Conservation (phyloP, 768 basidiomycete species). For the Rhodosporidiobolus odoratus region DNA sequence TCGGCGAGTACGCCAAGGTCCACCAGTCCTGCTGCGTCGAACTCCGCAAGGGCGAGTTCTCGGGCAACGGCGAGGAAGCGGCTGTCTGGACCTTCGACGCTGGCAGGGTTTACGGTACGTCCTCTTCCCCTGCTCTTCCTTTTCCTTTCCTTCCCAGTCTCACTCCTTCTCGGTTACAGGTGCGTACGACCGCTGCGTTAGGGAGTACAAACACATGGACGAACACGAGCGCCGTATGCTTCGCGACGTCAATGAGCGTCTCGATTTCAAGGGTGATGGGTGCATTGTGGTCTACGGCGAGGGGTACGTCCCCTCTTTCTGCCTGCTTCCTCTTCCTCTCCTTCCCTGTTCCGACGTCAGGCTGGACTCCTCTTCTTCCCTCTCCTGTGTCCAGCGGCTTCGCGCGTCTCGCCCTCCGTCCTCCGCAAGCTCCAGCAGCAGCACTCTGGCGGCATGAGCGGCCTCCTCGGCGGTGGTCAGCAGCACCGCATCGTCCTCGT, state of each 20-base stretch:
- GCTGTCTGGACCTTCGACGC: background rate
- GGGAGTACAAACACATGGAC: background rate
- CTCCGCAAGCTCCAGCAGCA: no score
- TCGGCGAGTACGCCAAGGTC: constrained; percentile 15
- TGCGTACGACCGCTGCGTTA: constrained; percentile 9
- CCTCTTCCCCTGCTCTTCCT: background rate
- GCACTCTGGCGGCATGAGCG: no score
- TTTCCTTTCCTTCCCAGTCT: background rate
- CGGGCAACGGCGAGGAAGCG: background rate
- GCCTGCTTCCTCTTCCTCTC: background rate
- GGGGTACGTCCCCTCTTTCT: constrained; percentile 16
- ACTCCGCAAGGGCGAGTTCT: background rate
- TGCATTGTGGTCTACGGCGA: constrained; percentile 14
- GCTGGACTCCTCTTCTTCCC: no score
- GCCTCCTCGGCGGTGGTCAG: no score
- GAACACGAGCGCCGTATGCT: background rate
- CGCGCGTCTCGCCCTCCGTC: no score
- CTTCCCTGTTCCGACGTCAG: background rate
- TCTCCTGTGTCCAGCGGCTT: no score
- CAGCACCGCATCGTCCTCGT: constrained; percentile 10
- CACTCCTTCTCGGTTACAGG: background rate
- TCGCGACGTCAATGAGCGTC: constrained; percentile 11
- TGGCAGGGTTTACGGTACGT: background rate
- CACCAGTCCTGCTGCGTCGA: background rate
- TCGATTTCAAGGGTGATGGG: constrained; percentile 20